Evolutionary conservation across 805 yeast genomes (phyloP), one percentile per base, ranked within the genome.

Genomic region (Sugiyamaella chiloensis): DNA sequence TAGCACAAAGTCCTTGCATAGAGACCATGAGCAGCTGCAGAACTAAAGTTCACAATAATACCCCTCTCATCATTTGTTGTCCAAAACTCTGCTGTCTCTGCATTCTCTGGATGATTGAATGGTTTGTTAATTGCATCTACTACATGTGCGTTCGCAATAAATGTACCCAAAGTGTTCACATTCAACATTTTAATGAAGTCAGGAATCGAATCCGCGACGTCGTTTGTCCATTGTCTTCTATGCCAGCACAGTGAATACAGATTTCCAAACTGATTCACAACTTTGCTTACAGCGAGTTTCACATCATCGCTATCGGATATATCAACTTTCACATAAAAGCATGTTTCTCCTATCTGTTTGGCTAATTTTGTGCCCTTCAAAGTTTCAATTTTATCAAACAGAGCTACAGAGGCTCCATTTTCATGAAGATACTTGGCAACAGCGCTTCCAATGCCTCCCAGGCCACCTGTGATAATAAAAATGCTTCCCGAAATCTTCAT

Each of bases 391-490:
- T 52, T 37, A 27, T 53, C 56, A 26, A 53, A 52, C 16, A 53
- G 24, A 23, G 51, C 55, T n/a, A 46, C 52, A 12, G 52, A 50
- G 21, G 46, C 54, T 14, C 57, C 56, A 8, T 24, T 29, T 17
- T 49, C 36, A 12, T 46, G 30, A 30, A 53, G 31, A 14, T 34
- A 48, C 36, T 37, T 43, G 31, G 50, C 56, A 24, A 53, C 52
- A 7, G 34, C 50, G 21, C 40, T 32, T 3, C 57, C 57, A 27
- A 53, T 53, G 4, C 57, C 57, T n/a, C 57, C 55, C n/a, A 53
- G 43, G 19, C 57, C 57, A 35, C 57, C 56, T 42, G 57, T 53
- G 37, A 53, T 26, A 24, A 53, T 52, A 36, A 52, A 53, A 30
- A 56, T 53, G 40, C 52, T 52, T 24, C 56, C 56, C 45, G 40